Evolutionary conservation across 139 green algal genomes (phyloP).

Genomic region (Closterium sp.): DNA sequence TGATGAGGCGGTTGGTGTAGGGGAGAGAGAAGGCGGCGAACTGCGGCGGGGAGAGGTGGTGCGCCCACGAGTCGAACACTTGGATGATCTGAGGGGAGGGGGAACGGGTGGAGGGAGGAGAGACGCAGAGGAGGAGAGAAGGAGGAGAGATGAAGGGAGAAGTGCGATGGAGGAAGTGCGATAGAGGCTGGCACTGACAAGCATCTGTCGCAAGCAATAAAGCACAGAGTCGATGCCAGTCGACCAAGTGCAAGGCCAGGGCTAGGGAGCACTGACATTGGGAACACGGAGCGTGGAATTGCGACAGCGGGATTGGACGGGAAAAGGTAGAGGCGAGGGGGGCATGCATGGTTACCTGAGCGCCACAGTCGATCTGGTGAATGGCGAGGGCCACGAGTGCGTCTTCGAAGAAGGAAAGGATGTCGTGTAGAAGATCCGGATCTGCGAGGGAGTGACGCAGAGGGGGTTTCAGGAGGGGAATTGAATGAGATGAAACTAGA

Average conservation of each 20-base stretch:
- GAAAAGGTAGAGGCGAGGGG: too few species aligned
- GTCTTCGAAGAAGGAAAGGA: not conserved
- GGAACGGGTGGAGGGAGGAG: not conserved
- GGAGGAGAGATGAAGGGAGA: not conserved
- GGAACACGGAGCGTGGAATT: too few species aligned
- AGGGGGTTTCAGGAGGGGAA: too few species aligned
- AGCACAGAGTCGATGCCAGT: too few species aligned
- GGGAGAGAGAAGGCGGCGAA: not conserved
- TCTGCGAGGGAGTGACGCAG: not conserved
- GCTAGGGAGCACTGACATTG: too few species aligned
- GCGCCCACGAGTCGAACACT: not conserved
- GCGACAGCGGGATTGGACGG: too few species aligned
- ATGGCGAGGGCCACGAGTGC: not conserved
- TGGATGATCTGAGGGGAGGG: not conserved
- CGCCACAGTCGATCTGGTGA: not conserved
- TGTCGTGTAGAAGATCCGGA: not conserved
- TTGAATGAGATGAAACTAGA: not conserved
- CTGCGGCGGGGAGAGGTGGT: not conserved
- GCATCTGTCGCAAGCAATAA: too few species aligned
- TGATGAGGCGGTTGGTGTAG: not conserved
- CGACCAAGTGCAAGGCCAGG: too few species aligned
- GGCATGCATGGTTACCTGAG: not conserved
- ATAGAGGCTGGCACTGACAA: too few species aligned
- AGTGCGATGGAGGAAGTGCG: too few species aligned
- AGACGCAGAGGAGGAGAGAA: too few species aligned